These are phyloP conservation scores for Wickerhamomyces rabaulensis DNA, from an alignment of 805 yeast species.

Conservation along the genomic window DNA sequence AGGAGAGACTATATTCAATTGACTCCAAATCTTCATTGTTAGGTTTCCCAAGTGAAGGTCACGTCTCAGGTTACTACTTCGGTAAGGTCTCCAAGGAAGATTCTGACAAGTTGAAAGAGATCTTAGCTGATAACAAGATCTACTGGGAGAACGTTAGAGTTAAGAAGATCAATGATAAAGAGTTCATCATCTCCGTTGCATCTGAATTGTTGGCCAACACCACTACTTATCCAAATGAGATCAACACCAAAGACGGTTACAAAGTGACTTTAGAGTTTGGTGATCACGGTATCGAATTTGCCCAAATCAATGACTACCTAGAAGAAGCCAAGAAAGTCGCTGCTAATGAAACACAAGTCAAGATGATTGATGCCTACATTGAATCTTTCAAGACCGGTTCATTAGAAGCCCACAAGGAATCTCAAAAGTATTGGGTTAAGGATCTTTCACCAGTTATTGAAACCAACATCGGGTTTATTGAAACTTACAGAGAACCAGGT, in stretches of 20 bases:
- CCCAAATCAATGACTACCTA: conserved; percentile 49
- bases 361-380: conserved; percentile 62
- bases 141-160: conserved; percentile 81
- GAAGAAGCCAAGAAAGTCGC: conserved; percentile 53
- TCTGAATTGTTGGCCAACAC: conserved; percentile 48
- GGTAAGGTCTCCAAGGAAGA: conserved; percentile 51
- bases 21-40: conserved; percentile 46
- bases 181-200: conserved; percentile 64
- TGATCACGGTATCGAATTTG: conserved; percentile 67
- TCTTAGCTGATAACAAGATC: conserved; percentile 55
- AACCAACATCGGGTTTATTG: conserved; percentile 86
- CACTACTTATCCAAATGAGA: conserved; percentile 48
- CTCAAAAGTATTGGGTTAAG: conserved; percentile 85
- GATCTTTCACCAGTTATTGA: conserved; percentile 76
- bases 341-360: conserved; percentile 67
- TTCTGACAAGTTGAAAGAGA: conserved; percentile 60
- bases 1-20: conserved; percentile 44
- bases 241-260: conserved; percentile 34
- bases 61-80: conserved; percentile 68
- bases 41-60: conserved; percentile 79
- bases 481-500: conserved; percentile 88
- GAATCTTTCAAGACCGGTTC: conserved; percentile 76
- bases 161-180: conserved; percentile 42
- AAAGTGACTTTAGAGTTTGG: conserved; percentile 60
- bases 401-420: conserved; percentile 76